phyloP scores from a whole-genome alignment of 176 grass and related monocot genomes.

The Oryza coarctata region DNA sequence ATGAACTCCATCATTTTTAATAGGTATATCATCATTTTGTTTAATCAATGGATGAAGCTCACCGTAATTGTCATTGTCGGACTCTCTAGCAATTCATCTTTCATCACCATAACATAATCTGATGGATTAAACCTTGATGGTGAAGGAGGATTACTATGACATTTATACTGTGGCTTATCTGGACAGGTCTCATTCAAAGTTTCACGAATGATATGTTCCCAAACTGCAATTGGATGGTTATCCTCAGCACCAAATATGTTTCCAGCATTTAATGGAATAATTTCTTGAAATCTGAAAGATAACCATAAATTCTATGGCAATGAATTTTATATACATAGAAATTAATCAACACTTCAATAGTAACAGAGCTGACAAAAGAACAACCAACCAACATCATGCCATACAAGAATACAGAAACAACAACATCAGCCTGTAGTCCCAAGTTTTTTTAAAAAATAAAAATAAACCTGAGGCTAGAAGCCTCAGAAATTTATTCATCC shows the following conservation, averaged over 20 bases:
- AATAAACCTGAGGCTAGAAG: too few relatives aligned
- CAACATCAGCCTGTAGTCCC: too few relatives aligned
- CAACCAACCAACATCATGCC: background rate
- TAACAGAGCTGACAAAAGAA: background rate
- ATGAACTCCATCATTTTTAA: slow-evolving; percentile 17
- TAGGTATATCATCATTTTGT: slow-evolving; percentile 3
- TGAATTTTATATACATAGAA: slow-evolving; percentile 2
- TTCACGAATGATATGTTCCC: slow-evolving; percentile 76
- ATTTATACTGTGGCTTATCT: slow-evolving; percentile 52
- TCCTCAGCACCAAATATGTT: slow-evolving; percentile 81
- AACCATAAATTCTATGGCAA: slow-evolving; percentile 26
- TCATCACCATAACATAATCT: slow-evolving; percentile 38
- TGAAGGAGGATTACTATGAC: slow-evolving; percentile 59
- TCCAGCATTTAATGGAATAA: slow-evolving; percentile 79
- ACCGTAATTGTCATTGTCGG: slow-evolving; percentile 53
- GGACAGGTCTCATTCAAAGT: slow-evolving; percentile 62
- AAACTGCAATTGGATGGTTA: slow-evolving; percentile 55
- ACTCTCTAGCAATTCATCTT: slow-evolving; percentile 52
- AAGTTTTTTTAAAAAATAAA: too few relatives aligned
- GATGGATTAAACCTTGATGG: slow-evolving; percentile 62
- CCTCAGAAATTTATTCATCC: too few relatives aligned
- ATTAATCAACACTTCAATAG: background rate
- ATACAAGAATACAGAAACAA: background rate
- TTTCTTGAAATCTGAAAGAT: slow-evolving; percentile 82
- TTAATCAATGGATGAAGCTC: slow-evolving; percentile 43